A percentile compares a stretch with the other conserved stretches of the same genome.
Evolutionary conservation across 1,139 yeast genomes (phyloP).

Genomic region (Petasospora rhodanensis): DNA sequence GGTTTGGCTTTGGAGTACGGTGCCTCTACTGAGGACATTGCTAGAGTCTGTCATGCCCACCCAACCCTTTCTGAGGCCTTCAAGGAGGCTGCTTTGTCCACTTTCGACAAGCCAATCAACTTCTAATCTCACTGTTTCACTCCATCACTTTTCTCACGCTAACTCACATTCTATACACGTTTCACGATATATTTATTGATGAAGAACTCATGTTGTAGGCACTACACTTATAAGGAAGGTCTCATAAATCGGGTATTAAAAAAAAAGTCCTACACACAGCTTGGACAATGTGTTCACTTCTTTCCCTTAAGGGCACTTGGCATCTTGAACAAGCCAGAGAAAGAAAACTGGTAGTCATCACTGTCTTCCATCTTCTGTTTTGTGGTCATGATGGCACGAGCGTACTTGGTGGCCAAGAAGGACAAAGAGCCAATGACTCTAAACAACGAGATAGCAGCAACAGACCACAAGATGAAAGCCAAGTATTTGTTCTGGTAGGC

Average conservation of each 20-base stretch:
- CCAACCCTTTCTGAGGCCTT: slow-evolving; percentile 98
- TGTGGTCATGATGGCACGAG: slow-evolving; percentile 34
- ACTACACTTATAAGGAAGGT: too few species aligned
- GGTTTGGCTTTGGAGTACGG: slow-evolving; percentile 98
- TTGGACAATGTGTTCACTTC: too few species aligned
- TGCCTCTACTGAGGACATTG: slow-evolving; percentile 96
- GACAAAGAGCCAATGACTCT: slow-evolving; percentile 76
- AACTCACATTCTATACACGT: too few species aligned
- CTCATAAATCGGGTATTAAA: too few species aligned
- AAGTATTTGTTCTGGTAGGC: slow-evolving; percentile 70
- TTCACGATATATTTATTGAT: too few species aligned
- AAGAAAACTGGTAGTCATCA: too few species aligned
- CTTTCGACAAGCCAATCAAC: slow-evolving; percentile 87
- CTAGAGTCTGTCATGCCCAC: slow-evolving; percentile 97
- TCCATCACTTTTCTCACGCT: too few species aligned
- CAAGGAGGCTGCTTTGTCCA: slow-evolving; percentile 96
- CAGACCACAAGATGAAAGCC: slow-evolving; percentile 85
- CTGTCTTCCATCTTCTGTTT: slow-evolving; percentile 33
- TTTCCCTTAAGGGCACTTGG: too few species aligned
- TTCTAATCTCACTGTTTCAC: too few species aligned
- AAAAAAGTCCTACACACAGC: too few species aligned
- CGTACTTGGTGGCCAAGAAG: slow-evolving; percentile 48
- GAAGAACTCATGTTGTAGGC: too few species aligned
- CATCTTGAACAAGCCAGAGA: too few species aligned
- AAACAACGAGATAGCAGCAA: slow-evolving; percentile 73